Percentiles rank a stretch among this genome's conserved stretches.
These are phyloP conservation scores for Beauveria sp. DNA, from an alignment of 2,329 filamentous ascomycete species.

Conservation along the genomic window DNA sequence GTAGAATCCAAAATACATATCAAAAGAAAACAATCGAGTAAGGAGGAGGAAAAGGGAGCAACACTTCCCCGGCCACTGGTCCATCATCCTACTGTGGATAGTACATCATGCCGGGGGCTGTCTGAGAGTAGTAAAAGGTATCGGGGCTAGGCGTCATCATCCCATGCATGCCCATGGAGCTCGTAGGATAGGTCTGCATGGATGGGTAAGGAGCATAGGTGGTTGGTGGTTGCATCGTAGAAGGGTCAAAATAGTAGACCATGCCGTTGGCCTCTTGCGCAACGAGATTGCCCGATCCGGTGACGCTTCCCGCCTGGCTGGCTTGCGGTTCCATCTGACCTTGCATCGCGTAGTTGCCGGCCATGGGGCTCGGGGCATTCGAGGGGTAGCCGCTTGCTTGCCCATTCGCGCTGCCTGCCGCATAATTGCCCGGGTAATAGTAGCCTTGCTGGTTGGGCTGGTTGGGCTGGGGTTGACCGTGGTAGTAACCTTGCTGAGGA, in stretches of 20 bases:
- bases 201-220: constrained; percentile 41
- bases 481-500: constrained; percentile 45
- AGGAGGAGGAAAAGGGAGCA: neutral
- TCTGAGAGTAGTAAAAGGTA: constrained; percentile 61
- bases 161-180: constrained; percentile 63
- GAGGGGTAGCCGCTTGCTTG: constrained; percentile 48
- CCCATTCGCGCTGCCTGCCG: constrained; percentile 44
- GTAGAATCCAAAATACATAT: neutral
- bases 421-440: constrained; percentile 57
- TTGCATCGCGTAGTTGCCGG: constrained; percentile 34
- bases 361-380: constrained; percentile 39
- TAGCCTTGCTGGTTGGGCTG: constrained; percentile 49
- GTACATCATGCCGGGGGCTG: constrained; percentile 49
- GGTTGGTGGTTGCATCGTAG: constrained; percentile 55
- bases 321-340: constrained; percentile 30
- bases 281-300: constrained; percentile 37
- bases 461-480: constrained; percentile 39
- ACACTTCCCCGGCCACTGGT: neutral
- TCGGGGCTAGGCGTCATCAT: constrained; percentile 68
- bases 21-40: neutral
- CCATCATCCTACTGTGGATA: constrained; percentile 47
- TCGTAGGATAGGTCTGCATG: constrained; percentile 46
- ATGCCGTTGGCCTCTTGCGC: constrained; percentile 92
- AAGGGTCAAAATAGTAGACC: constrained; percentile 86
- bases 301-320: constrained; percentile 25